These are phyloP conservation scores for Monoraphidium neglectum DNA, from an alignment of 139 green algal species.

Conservation along the genomic window DNA sequence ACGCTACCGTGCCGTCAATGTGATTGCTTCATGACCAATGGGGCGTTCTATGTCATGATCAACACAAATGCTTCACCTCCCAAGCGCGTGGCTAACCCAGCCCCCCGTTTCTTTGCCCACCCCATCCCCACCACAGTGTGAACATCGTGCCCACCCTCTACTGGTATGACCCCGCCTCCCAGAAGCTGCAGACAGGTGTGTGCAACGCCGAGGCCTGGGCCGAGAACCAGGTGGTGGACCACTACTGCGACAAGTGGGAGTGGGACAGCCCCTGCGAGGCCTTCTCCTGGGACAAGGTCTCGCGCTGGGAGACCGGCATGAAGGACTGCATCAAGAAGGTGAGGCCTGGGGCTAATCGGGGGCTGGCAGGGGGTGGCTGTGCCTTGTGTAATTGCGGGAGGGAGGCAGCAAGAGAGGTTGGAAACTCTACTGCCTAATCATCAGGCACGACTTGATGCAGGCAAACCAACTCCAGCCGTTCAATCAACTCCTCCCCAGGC, in stretches of 20 bases:
- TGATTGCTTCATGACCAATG: no score
- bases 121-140: slow-evolving; percentile 1
- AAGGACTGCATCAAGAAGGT: slow-evolving; percentile 25
- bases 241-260: slow-evolving; percentile 23
- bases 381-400: no score
- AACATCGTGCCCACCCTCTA: slow-evolving; percentile 34
- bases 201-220: slow-evolving; percentile 33
- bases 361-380: no score
- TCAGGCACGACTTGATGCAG: no score
- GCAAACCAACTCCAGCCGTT: no score
- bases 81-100: background rate
- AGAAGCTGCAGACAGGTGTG: background rate
- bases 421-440: no score
- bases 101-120: background rate
- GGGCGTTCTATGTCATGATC: no score
- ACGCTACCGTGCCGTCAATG: no score
- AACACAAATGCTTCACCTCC: background rate
- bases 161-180: slow-evolving; percentile 21
- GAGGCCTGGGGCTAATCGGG: background rate
- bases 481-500: background rate
- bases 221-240: slow-evolving; percentile 16
- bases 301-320: slow-evolving; percentile 14
- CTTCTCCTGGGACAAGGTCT: background rate
- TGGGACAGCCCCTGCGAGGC: slow-evolving; percentile 24
- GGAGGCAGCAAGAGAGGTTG: no score